phyloP scores from a whole-genome alignment of 306 rosid species.

The Quercus alba region DNA sequence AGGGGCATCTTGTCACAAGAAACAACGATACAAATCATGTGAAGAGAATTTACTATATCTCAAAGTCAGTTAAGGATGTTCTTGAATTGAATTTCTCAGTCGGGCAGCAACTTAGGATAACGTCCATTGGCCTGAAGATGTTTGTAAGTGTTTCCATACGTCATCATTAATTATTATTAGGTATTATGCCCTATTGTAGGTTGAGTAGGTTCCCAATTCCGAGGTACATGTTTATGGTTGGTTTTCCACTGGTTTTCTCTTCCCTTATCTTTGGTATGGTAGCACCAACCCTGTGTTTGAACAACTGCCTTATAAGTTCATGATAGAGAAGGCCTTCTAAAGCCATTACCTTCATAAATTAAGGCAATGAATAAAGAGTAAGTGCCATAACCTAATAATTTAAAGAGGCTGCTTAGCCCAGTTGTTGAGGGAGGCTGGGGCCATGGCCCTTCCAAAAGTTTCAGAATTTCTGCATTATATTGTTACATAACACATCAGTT shows the following conservation, averaged over 20 bases:
- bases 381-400: background rate
- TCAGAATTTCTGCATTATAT: background rate
- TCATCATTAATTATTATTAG: background rate
- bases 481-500: background rate
- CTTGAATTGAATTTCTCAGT: conserved; percentile 82
- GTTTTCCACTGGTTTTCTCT: background rate
- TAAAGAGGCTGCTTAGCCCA: no score
- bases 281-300: background rate
- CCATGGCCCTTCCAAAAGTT: no score
- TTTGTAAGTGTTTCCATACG: conserved; percentile 65
- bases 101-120: conserved; percentile 92
- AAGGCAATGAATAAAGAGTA: background rate
- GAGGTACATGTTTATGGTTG: background rate
- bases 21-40: conserved; percentile 69
- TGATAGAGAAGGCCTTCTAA: background rate
- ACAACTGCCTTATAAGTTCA: background rate
- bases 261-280: background rate
- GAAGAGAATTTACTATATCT: conserved; percentile 87
- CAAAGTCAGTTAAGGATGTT: conserved; percentile 84
- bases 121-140: conserved; percentile 92
- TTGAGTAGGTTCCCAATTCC: background rate
- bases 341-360: background rate
- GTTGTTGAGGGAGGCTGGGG: no score
- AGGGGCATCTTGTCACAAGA: conserved; percentile 81
- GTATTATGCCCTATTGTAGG: background rate